Evolutionary conservation across 768 basidiomycete species (phyloP), one percentile per base, ranked within the genome.

Genomic region (Tricholoma sp.): DNA sequence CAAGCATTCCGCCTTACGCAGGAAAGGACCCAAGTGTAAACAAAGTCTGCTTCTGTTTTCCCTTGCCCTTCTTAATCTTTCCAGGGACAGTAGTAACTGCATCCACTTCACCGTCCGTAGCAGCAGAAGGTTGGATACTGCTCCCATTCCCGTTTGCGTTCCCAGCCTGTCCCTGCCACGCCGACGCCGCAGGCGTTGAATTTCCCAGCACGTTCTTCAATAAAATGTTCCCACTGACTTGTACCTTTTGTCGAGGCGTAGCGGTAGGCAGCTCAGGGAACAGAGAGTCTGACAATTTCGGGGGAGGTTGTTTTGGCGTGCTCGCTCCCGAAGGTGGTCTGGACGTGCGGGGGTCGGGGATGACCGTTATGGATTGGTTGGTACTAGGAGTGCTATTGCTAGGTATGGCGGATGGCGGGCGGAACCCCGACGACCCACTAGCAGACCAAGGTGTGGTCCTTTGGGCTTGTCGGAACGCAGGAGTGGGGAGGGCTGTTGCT

Each of bases 31-130:
- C 79, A 56, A 81, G 68, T 10, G 78, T 91, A 64, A 93, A 94
- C 61, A 94, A 69, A 8, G 84, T 92, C 77, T 93, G 89, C 72
- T 93, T 93, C 68, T 84, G 83, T 70, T 92, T 91, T 1, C 84
- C 84, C 66, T 92, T 94, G 0, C 82, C 81, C 71, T 90, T 92
- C 78, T 84, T 89, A 32, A 82, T 83, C 63, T 83, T 86, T 0
- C 53, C 53, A 18, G 34, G 56, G 55, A 60, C 54, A 12, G 60
- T 61, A 3, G 56, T 16, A 31, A 8, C 12, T 10, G 4, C 39
- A 18, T 59, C 64, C 46, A 27, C 56, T 27, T 51, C 63, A 57
- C 37, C 61, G 24, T n/a, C n/a, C n/a, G 54, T 54, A 11, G 54
- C 55, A 43, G 54, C 24, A 8, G 24, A 16, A 41, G 7, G 53